Conservation (phyloP, 495 filamentous ascomycete species). For the Hypoxylon perforatum region DNA sequence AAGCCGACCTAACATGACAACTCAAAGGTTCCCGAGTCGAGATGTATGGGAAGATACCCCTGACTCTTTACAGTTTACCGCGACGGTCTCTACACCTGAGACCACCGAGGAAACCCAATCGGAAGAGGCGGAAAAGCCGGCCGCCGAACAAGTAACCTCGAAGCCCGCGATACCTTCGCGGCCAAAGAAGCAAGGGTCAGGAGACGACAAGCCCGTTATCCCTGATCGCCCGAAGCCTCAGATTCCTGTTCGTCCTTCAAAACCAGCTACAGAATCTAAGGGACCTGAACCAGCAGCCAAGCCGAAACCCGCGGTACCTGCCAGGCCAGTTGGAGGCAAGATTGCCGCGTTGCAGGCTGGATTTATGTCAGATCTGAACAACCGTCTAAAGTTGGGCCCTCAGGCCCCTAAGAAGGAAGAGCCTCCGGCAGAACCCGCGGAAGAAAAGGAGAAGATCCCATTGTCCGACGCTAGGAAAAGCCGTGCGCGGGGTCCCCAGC, state of each 20-base stretch:
- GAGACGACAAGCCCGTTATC: slow-evolving; percentile 56
- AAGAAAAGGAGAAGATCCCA: slow-evolving; percentile 76
- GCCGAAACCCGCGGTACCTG: slow-evolving; percentile 82
- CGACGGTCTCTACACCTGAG: slow-evolving; percentile 78
- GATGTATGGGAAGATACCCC: slow-evolving; percentile 98
- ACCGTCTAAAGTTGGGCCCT: slow-evolving; percentile 83
- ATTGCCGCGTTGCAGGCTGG: slow-evolving; percentile 90
- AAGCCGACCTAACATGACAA: slow-evolving; percentile 55
- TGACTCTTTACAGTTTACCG: slow-evolving; percentile 81
- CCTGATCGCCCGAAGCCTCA: slow-evolving; percentile 81
- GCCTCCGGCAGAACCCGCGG: slow-evolving; percentile 60
- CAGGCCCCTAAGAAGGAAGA: slow-evolving; percentile 78
- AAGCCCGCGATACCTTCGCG: slow-evolving; percentile 59
- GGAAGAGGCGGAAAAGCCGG: slow-evolving; percentile 45
- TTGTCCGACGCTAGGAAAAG: slow-evolving; percentile 89
- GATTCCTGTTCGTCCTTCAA: slow-evolving; percentile 77
- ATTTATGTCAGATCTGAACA: slow-evolving; percentile 91
- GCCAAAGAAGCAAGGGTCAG: slow-evolving; percentile 59
- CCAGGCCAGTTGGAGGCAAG: slow-evolving; percentile 81
- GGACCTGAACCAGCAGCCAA: slow-evolving; percentile 61
- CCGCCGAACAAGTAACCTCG: slow-evolving; percentile 48
- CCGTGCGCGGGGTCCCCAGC: slow-evolving; percentile 85
- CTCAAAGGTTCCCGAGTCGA: slow-evolving; percentile 87
- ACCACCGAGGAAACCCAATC: slow-evolving; percentile 56
- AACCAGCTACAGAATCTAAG: slow-evolving; percentile 55